Evolutionary conservation across 2,329 filamentous ascomycete species (phyloP), one percentile per base, ranked within the genome.

Genomic region (Fusarium proliferatum): DNA sequence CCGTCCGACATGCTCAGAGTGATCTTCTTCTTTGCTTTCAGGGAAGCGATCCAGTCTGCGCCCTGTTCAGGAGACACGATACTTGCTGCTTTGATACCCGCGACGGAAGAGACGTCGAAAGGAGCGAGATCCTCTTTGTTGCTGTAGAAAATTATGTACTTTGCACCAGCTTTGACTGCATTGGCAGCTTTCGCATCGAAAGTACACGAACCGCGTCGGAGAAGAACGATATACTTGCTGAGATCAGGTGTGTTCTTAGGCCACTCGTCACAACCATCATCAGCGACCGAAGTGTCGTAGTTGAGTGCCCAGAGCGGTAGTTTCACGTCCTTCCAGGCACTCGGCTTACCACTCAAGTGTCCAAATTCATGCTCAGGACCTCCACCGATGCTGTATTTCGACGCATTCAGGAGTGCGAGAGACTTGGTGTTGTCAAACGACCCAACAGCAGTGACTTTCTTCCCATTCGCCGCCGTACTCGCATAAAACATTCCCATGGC

Each of bases 61-160:
- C 87, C 88, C 28, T 83, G 80, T 0, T 79, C 76, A 1, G 82
- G 77, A 2, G 81, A 81, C 2, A 86, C 83, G 79, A 87, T 86
- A 51, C 80, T 85, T 2, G 81, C 78, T 17, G 79, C 86, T 16
- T 77, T 42, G 48, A 87, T 77, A 4, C 78, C 78, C 0, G 77
- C 45, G 3, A 82, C 82, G 2, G 49, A 36, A 1, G 76, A 70
- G 6, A 83, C 80, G 42, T 83, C 79, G 16, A 84, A 81, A 12
- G 76, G 69, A 9, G 77, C 71, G 6, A 84, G 81, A 19, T 81
- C 82, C 11, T 74, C 70, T 23, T 58, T 69, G 70, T 88, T 89
- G 83, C 91, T 91, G 80, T 91, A 92, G 75, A 90, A 82, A 72
- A 92, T 80, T 61, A 92, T 80, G 71, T 91, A 90, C 76, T 87